A percentile compares a stretch with the other conserved stretches of the same genome.
Conservation (phyloP, 1,284 basidiomycete genomes). For the Heterobasidion irregulare region DNA sequence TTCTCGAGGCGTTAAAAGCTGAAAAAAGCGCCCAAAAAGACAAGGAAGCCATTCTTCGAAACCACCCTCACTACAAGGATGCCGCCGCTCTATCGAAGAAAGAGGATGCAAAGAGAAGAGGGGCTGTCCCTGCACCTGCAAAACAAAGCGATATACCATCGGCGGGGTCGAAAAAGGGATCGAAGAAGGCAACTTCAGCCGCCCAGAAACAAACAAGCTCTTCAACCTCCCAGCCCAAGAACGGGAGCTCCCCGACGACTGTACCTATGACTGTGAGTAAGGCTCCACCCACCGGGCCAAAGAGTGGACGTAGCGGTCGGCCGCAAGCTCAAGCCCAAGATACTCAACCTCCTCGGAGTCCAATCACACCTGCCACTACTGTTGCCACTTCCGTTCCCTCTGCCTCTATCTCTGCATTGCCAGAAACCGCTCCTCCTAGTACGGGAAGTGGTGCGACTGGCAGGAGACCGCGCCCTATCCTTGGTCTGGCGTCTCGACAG, state of each 20-base stretch:
- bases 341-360: not conserved
- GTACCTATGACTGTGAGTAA: slow-evolving; percentile 4
- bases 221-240: slow-evolving; percentile 1
- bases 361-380: slow-evolving; percentile 7
- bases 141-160: slow-evolving; percentile 12
- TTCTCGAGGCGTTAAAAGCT: slow-evolving; percentile 82
- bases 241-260: slow-evolving; percentile 6
- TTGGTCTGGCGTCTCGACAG: slow-evolving; percentile 52
- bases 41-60: slow-evolving; percentile 60
- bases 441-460: slow-evolving; percentile 5
- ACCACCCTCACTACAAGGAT: slow-evolving; percentile 62
- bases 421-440: slow-evolving; percentile 5
- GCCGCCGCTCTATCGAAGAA: slow-evolving; percentile 27
- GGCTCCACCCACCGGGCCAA: not conserved
- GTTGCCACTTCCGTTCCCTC: slow-evolving; percentile 6
- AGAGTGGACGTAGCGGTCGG: slow-evolving; percentile 4
- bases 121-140: slow-evolving; percentile 7
- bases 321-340: slow-evolving; percentile 5
- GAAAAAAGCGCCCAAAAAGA: slow-evolving; percentile 69
- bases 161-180: not conserved
- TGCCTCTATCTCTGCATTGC: slow-evolving; percentile 11
- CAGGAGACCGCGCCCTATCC: slow-evolving; percentile 36
- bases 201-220: slow-evolving; percentile 7
- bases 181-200: slow-evolving; percentile 5
- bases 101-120: slow-evolving; percentile 48